A percentile compares a stretch with the other conserved stretches of the same genome.
Evolutionary conservation across 75 land plant genomes (phyloP).

Genomic region (Larix kaempferi): DNA sequence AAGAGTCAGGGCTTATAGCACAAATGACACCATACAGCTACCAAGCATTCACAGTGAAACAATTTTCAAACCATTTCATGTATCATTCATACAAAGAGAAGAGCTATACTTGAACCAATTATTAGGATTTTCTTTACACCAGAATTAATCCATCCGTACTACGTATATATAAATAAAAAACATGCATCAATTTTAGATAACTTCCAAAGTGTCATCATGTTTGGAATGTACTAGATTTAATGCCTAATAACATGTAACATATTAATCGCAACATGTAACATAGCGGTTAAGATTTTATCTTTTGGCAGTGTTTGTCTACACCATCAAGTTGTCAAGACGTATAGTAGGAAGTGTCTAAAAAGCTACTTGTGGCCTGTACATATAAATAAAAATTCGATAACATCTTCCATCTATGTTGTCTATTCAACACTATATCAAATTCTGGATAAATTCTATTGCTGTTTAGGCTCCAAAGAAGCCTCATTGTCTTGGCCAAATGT

Average conservation of each 20-base stretch:
- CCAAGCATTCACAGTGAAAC: too few relatives aligned
- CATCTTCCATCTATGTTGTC: background rate
- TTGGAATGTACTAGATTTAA: background rate
- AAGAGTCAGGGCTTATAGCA: too few relatives aligned
- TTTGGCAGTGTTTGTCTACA: background rate
- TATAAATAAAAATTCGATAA: background rate
- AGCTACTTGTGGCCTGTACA: background rate
- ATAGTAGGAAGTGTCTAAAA: background rate
- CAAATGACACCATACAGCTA: too few relatives aligned
- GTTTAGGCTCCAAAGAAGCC: conserved; percentile 1
- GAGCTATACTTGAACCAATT: too few relatives aligned
- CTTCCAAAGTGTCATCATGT: background rate
- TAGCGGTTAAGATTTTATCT: too few relatives aligned
- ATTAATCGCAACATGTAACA: too few relatives aligned
- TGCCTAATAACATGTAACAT: background rate
- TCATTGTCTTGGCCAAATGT: conserved; percentile 28
- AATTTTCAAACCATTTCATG: too few relatives aligned
- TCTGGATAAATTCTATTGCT: too few relatives aligned
- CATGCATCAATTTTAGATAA: background rate
- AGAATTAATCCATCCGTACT: too few relatives aligned
- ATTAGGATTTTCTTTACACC: too few relatives aligned
- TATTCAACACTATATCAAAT: background rate
- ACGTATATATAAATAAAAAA: too few relatives aligned
- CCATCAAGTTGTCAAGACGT: background rate
- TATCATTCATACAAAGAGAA: too few relatives aligned